Conservation (phyloP, 2,329 filamentous ascomycete species). For the Alternaria hordeiaustralica region DNA sequence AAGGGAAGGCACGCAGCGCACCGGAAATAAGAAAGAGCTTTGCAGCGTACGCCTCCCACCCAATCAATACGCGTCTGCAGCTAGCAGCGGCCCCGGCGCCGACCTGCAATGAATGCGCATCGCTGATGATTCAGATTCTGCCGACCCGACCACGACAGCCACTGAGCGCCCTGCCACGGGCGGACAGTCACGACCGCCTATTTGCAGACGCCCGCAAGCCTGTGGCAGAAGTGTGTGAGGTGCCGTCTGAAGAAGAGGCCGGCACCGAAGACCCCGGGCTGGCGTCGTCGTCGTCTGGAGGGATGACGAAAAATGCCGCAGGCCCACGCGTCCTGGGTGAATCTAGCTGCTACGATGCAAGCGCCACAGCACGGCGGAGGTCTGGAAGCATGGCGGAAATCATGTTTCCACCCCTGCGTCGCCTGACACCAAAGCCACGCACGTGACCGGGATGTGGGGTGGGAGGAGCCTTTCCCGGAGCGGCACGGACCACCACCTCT, state of each 20-base stretch:
- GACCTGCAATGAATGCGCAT: slow-evolving; percentile 2
- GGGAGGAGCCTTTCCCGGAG: slow-evolving; percentile 5
- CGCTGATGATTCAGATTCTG: slow-evolving; percentile 5
- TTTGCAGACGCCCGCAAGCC: neutral
- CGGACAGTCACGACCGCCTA: neutral
- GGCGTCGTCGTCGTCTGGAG: slow-evolving; percentile 1
- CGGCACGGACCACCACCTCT: slow-evolving; percentile 13
- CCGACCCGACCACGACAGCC: neutral
- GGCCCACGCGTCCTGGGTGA: slow-evolving; percentile 15
- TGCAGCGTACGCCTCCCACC: slow-evolving; percentile 25
- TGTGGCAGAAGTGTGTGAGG: neutral
- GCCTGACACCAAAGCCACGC: neutral
- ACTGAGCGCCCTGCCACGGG: slow-evolving; percentile 3
- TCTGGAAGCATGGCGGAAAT: slow-evolving; percentile 14
- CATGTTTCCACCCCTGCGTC: slow-evolving; percentile 7
- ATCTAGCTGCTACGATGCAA: neutral
- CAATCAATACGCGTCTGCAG: slow-evolving; percentile 18
- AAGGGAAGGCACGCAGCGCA: slow-evolving; percentile 1
- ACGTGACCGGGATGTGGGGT: slow-evolving; percentile 14
- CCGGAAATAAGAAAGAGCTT: slow-evolving; percentile 27
- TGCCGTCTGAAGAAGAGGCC: neutral
- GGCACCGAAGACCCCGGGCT: neutral
- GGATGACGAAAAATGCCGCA: slow-evolving; percentile 22
- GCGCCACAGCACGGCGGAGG: slow-evolving; percentile 12
- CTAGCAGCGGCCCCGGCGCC: neutral